Evolutionary conservation across 2,329 filamentous ascomycete species (phyloP), one percentile per base, ranked within the genome.

Genomic region (Colletotrichum tofieldiae): DNA sequence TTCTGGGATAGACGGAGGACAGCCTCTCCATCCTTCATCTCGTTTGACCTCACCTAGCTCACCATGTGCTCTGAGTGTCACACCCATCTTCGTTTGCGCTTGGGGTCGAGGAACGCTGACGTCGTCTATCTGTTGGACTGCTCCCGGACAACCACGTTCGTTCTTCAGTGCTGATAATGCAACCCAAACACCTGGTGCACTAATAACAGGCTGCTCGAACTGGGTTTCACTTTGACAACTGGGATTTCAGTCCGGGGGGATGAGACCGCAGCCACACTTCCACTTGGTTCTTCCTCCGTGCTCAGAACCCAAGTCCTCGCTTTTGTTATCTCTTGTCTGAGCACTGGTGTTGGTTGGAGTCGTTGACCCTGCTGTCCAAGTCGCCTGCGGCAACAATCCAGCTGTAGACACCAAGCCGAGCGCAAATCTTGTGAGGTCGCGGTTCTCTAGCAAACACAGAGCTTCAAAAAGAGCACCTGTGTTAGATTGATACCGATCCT

Each of bases 41-140:
- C n/a, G 37, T 41, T 64, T 54, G 43, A 11, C 47, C 61, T 54
- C 29, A 20, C 43, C 32, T 9, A 61, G 59, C 60, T 62, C 45
- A 23, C n/a, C 55, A 43, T 59, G 37, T 29, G 55, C 26, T 14
- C 41, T 23, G 37, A 23, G 58, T 47, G 52, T 37, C 52, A 56
- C 52, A 56, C 35, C 11, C 32, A 14, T 20, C 32, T 39, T 35
- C 39, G 20, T 35, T 7, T 45, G 20, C 41, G 20, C 58, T 60
- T 20, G 29, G n/a, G 32, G 11, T 3, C 11, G 29, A n/a, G n/a
- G 35, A 37, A 52, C 45, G n/a, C 41, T 16, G 32, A 49, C 43
- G 43, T 47, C 4, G 8, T 61, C 18, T 51, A 45, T n/a, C 23
- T n/a, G 14, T 32, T n/a, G 7, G 39, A 45, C 26, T 47, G 58